Evolutionary conservation across 75 land plant species (phyloP).

Genomic region (Ceratopteris richardii): DNA sequence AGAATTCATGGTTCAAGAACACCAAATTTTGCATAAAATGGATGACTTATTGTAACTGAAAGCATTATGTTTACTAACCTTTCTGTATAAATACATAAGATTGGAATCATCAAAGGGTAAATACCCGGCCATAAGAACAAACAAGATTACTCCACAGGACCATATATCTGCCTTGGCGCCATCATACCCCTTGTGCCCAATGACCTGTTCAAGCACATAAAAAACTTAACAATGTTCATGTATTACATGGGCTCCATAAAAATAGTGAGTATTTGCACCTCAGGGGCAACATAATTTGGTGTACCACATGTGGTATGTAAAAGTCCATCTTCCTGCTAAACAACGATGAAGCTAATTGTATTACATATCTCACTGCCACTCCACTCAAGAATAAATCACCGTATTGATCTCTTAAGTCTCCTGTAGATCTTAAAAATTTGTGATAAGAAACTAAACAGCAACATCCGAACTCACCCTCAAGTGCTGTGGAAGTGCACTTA

Average conservation of each 20-base stretch:
- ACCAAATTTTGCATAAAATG: background rate
- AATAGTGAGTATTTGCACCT: slow-evolving; percentile 18
- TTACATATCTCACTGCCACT: background rate
- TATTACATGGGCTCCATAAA: background rate
- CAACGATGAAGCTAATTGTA: background rate
- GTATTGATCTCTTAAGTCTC: too few species aligned
- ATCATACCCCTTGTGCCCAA: slow-evolving; percentile 19
- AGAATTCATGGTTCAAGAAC: too few species aligned
- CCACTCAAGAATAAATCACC: background rate
- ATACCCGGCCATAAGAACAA: slow-evolving; percentile 22
- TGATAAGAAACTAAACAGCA: background rate
- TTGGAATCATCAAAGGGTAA: slow-evolving; percentile 18
- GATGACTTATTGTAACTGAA: too few species aligned
- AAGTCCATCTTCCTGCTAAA: slow-evolving; percentile 39
- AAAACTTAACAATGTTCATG: background rate
- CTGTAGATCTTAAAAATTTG: too few species aligned
- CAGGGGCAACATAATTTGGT: slow-evolving; percentile 61
- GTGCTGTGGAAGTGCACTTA: slow-evolving; percentile 35
- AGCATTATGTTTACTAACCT: background rate
- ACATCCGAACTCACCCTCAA: slow-evolving; percentile 2
- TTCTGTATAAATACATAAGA: slow-evolving; percentile 6
- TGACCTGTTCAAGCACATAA: slow-evolving; percentile 8
- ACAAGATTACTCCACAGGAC: slow-evolving; percentile 21
- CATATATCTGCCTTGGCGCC: slow-evolving; percentile 18
- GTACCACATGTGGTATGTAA: slow-evolving; percentile 68